Conservation (phyloP, 2,329 filamentous ascomycete species). For the Bipolaris sorokiniana region DNA sequence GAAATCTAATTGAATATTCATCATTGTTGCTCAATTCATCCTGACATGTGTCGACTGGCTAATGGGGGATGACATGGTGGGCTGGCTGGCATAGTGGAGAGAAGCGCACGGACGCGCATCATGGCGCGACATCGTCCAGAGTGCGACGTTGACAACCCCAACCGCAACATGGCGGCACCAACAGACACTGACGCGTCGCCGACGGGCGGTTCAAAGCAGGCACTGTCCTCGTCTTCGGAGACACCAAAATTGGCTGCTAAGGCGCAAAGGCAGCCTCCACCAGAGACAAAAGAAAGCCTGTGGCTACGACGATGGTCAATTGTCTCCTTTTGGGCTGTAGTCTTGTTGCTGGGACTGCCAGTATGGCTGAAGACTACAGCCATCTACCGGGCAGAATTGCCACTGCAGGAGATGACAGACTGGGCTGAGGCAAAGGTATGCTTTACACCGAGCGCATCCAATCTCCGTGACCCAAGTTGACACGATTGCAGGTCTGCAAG, state of each 20-base stretch:
- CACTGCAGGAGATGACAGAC: slow-evolving; percentile 82
- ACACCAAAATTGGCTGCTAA: slow-evolving; percentile 6
- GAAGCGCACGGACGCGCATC: slow-evolving; percentile 17
- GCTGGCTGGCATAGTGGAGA: neutral
- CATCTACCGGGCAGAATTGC: slow-evolving; percentile 85
- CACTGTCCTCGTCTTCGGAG: slow-evolving; percentile 1
- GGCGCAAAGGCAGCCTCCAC: slow-evolving; percentile 62
- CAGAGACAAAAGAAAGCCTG: slow-evolving; percentile 74
- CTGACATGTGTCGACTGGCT: neutral
- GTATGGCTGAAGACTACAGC: slow-evolving; percentile 97
- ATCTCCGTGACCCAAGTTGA: slow-evolving; percentile 8
- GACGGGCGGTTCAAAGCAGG: slow-evolving; percentile 13
- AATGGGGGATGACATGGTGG: neutral
- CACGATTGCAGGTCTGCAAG: slow-evolving; percentile 72
- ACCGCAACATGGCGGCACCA: slow-evolving; percentile 38
- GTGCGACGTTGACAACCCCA: slow-evolving; percentile 23
- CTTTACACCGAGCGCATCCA: neutral
- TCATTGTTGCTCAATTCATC: too few relatives aligned
- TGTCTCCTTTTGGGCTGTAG: slow-evolving; percentile 87
- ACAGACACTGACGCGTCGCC: slow-evolving; percentile 31
- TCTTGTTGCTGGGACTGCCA: slow-evolving; percentile 81
- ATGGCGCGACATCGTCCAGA: slow-evolving; percentile 15
- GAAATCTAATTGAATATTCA: too few relatives aligned
- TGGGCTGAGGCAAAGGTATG: slow-evolving; percentile 88
- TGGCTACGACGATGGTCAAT: slow-evolving; percentile 77